phyloP scores from a whole-genome alignment of 306 rosid genomes.

The Quillaja saponaria region DNA sequence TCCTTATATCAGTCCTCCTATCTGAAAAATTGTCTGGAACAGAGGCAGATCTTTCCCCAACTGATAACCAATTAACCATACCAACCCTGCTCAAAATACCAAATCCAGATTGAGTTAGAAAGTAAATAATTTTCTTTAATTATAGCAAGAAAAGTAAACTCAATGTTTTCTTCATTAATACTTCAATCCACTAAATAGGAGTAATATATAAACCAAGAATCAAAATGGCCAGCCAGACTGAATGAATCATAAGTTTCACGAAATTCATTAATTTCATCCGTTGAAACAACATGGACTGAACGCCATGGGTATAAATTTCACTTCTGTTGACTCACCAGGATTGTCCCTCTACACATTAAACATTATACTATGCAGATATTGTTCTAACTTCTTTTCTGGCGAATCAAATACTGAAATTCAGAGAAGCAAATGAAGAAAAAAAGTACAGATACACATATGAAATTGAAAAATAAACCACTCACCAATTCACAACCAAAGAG shows the following conservation, averaged over 20 bases:
- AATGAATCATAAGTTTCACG: constrained; percentile 6
- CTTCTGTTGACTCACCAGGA: too few species aligned
- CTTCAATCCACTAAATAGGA: constrained; percentile 3
- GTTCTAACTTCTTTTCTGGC: neutral
- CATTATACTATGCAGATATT: too few species aligned
- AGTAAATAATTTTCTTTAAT: constrained; percentile 1
- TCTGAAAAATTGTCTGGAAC: too few species aligned
- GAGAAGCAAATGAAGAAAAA: constrained; percentile 1
- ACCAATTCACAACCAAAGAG: constrained; percentile 1
- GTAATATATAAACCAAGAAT: neutral
- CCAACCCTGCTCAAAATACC: constrained; percentile 43
- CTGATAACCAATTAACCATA: constrained; percentile 36
- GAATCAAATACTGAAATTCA: constrained; percentile 9
- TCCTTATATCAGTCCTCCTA: too few species aligned
- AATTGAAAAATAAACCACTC: neutral
- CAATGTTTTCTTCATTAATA: neutral
- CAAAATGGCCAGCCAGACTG: neutral
- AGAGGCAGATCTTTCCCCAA: too few species aligned
- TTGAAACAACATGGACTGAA: neutral
- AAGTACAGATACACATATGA: neutral
- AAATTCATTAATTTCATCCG: constrained; percentile 18
- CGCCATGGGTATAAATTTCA: neutral
- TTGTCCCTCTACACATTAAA: too few species aligned
- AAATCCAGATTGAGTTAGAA: constrained; percentile 31
- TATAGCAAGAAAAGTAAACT: constrained; percentile 6